A percentile compares a stretch with the other conserved stretches of the same genome.
Evolutionary conservation across 306 rosid genomes (phyloP).

Genomic region (Ceratonia siliqua): DNA sequence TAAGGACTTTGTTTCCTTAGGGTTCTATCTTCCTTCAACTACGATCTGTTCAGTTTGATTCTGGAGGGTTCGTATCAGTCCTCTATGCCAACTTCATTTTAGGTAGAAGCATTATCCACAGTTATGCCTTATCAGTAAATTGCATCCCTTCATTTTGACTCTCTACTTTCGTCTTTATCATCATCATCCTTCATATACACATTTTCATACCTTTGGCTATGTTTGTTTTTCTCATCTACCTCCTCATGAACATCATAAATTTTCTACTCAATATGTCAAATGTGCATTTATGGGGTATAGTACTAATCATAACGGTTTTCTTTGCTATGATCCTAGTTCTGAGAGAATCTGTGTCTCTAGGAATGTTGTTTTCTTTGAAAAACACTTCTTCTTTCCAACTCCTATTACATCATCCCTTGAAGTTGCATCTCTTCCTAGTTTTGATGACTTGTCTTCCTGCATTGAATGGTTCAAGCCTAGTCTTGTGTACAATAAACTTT

Average conservation of each 20-base stretch:
- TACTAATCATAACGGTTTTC: background rate
- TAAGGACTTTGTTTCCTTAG: too few species aligned
- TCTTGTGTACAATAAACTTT: too few species aligned
- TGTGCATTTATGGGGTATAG: background rate
- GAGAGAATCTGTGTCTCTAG: background rate
- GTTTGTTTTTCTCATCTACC: background rate
- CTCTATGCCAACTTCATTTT: background rate
- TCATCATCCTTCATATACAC: background rate
- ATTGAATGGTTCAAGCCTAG: too few species aligned
- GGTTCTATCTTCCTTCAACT: too few species aligned
- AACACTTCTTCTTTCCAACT: background rate
- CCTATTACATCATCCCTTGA: background rate
- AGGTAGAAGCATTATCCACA: background rate
- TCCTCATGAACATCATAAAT: background rate
- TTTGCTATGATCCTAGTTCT: background rate
- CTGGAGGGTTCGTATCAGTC: too few species aligned
- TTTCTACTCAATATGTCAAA: background rate
- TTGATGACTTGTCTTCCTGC: background rate
- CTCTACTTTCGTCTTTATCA: background rate
- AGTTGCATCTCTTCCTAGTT: background rate
- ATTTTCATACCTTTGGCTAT: background rate
- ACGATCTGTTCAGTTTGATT: too few species aligned
- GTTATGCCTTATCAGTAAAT: too few species aligned
- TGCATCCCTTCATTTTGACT: background rate
- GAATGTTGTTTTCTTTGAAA: background rate